Evolutionary conservation across 768 basidiomycete genomes (phyloP), one percentile per base, ranked within the genome.

Genomic region (Boletus sp.): DNA sequence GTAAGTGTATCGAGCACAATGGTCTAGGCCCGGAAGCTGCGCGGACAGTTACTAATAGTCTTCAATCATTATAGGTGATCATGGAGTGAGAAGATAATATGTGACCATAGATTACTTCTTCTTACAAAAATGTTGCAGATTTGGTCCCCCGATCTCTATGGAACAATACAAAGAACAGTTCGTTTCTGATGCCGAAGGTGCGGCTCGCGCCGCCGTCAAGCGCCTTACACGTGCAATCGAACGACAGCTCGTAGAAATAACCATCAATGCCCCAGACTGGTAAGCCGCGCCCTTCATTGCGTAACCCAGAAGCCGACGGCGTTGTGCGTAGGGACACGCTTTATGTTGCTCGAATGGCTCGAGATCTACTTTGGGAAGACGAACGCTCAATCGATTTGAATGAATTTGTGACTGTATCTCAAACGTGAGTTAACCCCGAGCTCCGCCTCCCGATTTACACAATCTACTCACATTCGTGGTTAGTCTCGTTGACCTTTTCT

Each of bases 221-320:
- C 80, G 84, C 57, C 77, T 99, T 55, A 95, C 95, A 29, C 82
- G 80, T 54, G 73, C 77, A 28, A 86, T 98, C 54, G 87, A 92
- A 72, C 69, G 70, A 11, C 84, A 85, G 66, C 76, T 99, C 58
- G 70, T 86, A 24, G 83, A 84, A 71, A 76, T 87, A 37, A 97
- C 91, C 7, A 82, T 98, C 56, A 98, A 99, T 68, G 91, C 94
- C 12, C 87, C 91, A 33, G 92, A 98, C 71, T 99, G 97, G 95
- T 94, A 78, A 55, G 81, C 78, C 40, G 36, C 46, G 2, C 40
- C 37, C 53, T 58, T n/a, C 51, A n/a, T 57, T 52, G 57, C 37
- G 41, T 36, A 24, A 60, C 50, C 17, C 50, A 28, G 63, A 63
- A 56, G 49, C 56, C 40, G 42, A 73, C 61, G 53, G 56, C 59